These are phyloP conservation scores for Entoloma clypeatum DNA, from an alignment of 1,284 basidiomycete genomes.

Conservation along the genomic window DNA sequence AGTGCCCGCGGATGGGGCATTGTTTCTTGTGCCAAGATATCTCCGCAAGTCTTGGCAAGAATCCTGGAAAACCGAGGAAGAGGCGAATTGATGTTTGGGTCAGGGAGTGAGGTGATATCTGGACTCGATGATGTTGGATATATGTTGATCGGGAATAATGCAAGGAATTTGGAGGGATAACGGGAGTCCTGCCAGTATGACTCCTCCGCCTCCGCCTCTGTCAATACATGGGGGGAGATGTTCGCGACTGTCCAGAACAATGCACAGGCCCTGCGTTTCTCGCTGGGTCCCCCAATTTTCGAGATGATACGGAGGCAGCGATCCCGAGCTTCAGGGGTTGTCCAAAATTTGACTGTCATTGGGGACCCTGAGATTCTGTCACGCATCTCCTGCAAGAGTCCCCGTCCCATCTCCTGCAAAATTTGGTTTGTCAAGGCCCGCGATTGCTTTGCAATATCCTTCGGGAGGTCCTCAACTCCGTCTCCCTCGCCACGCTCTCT, in stretches of 20 bases:
- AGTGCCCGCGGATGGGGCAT: constrained; percentile 31
- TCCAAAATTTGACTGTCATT: constrained; percentile 62
- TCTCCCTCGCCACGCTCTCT: constrained; percentile 21
- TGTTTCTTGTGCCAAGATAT: constrained; percentile 47
- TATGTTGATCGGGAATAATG: constrained; percentile 53
- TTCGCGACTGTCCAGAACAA: constrained; percentile 40
- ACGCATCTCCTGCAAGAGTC: constrained; percentile 61
- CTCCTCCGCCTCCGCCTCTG: constrained; percentile 32
- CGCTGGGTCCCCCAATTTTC: constrained; percentile 66
- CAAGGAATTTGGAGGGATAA: constrained; percentile 45
- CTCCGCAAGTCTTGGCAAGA: constrained; percentile 46
- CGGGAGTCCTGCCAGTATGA: constrained; percentile 65
- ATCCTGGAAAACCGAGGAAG: constrained; percentile 38
- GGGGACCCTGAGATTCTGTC: constrained; percentile 36
- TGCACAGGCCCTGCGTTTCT: constrained; percentile 55
- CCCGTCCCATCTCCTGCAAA: constrained; percentile 67
- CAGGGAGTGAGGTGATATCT: constrained; percentile 8
- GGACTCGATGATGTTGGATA: constrained; percentile 30
- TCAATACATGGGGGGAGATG: constrained; percentile 14
- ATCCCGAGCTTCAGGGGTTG: constrained; percentile 67
- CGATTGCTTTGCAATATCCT: constrained; percentile 48
- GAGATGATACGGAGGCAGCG: constrained; percentile 66
- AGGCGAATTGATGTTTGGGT: constrained; percentile 3
- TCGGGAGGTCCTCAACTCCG: constrained; percentile 23
- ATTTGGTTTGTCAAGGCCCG: constrained; percentile 62